Percentiles rank a stretch among this genome's conserved stretches.
These are phyloP conservation scores for Tolypocladium nubicola DNA, from an alignment of 2,329 filamentous ascomycete species.

Conservation along the genomic window DNA sequence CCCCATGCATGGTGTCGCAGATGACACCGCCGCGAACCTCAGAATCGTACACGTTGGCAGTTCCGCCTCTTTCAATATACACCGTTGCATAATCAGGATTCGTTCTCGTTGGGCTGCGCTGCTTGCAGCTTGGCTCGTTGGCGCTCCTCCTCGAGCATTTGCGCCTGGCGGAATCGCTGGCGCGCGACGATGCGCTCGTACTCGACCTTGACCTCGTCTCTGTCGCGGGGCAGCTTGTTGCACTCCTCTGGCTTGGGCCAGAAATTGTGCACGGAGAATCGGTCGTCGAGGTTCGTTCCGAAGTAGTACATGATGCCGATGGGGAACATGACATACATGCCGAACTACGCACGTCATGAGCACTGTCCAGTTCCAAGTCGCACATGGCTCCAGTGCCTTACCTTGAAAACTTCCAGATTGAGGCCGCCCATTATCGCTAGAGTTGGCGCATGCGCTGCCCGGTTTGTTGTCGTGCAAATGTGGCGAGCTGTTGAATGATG, in stretches of 20 bases:
- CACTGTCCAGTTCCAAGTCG: neutral
- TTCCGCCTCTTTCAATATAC: neutral
- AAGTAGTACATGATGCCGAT: slow-evolving; percentile 99
- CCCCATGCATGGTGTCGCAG: slow-evolving; percentile 1
- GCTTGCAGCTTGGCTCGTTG: slow-evolving; percentile 11
- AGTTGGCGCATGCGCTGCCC: neutral
- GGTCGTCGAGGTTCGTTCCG: slow-evolving; percentile 90
- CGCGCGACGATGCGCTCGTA: slow-evolving; percentile 57
- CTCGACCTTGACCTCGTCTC: slow-evolving; percentile 76
- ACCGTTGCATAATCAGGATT: slow-evolving; percentile 4
- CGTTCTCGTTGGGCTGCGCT: slow-evolving; percentile 14
- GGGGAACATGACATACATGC: slow-evolving; percentile 97
- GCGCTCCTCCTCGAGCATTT: slow-evolving; percentile 25
- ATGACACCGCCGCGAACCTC: neutral
- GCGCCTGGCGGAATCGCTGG: slow-evolving; percentile 64
- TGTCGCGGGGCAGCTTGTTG: slow-evolving; percentile 65
- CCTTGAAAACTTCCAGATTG: slow-evolving; percentile 94
- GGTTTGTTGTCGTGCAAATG: neutral
- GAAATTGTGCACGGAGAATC: slow-evolving; percentile 82
- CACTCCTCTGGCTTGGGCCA: slow-evolving; percentile 79
- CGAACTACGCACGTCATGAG: slow-evolving; percentile 52
- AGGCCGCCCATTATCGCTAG: slow-evolving; percentile 57
- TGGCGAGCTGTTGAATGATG: neutral
- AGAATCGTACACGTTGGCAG: slow-evolving; percentile 2
- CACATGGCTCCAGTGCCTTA: slow-evolving; percentile 25